Conservation (phyloP, 148 eudicot species). For the Rhododendron mucronatum region DNA sequence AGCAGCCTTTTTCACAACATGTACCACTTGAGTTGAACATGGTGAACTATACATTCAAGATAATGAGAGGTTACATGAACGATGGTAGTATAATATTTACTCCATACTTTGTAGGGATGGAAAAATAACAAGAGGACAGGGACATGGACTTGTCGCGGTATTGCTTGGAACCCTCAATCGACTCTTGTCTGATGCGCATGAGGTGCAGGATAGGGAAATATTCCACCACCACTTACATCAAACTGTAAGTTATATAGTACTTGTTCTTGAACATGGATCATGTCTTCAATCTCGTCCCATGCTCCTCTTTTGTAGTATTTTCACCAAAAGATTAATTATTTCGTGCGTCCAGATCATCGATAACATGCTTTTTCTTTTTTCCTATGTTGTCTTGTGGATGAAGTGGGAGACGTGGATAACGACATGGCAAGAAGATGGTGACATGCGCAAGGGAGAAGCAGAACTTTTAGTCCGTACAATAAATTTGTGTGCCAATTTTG, state of each 20-base stretch:
- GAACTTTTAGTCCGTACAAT: slow-evolving; percentile 48
- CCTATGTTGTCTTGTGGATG: background rate
- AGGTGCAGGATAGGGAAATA: background rate
- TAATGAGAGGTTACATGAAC: background rate
- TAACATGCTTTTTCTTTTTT: background rate
- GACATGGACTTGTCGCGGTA: background rate
- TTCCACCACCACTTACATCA: background rate
- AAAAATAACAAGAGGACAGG: background rate
- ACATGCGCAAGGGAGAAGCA: slow-evolving; percentile 39
- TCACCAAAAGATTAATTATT: background rate
- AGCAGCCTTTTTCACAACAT: background rate
- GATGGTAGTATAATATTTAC: background rate
- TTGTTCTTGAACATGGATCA: background rate
- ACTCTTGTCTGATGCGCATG: background rate
- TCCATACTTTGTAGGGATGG: background rate
- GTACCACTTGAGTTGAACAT: background rate
- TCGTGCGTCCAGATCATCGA: background rate
- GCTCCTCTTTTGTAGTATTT: background rate
- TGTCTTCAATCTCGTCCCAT: background rate
- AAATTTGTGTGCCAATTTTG: slow-evolving; percentile 35
- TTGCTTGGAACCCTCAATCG: background rate
- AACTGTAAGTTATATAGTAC: background rate
- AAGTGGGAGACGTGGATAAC: slow-evolving; percentile 75
- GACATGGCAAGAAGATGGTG: slow-evolving; percentile 57
- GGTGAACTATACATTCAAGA: background rate